Evolutionary conservation across 2,329 filamentous ascomycete species (phyloP), one percentile per base, ranked within the genome.

Genomic region (Colletotrichum orchidophilum): DNA sequence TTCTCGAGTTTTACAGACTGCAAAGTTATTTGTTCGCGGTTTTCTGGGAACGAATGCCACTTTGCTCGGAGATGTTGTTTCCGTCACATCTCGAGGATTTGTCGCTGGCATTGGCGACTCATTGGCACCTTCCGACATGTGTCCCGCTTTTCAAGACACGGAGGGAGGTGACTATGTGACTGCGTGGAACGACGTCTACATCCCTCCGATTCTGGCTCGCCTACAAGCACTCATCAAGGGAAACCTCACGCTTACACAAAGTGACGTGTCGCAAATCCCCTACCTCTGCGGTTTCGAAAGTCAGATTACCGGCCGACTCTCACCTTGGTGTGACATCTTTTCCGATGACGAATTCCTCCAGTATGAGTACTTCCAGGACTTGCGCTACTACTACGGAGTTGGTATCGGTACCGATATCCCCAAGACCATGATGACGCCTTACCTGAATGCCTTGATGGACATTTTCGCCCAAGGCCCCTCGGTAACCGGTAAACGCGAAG

Each of bases 231-330:
- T 88, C 39, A 84, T 92, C 35, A 75, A 79, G 0, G 90, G 90
- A 1, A 82, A 85, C 49, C 84, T 92, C 39, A 86, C 85, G 1
- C 83, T 92, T 39, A 85, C 83, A 0, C 80, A 85, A 35, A 80
- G 78, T 1, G 89, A 92, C 68, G 81, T 91, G 52, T 82, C 81
- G 8, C 85, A 87, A 54, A 90, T 93, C 60, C 90, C 90, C 0
- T 92, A 93, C 74, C 83, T 93, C n/a, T 94, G 91, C 74, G 91
- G 90, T 4, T 93, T 92, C 70, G 91, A 94, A 75, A 90, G 87
- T 3, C 91, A 93, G 75, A 92, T 93, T 73, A 89, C 84, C 0
- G 91, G 91, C 1, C 81, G 80, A 2, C 78, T 88, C 4, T 92
- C 89, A 5, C 88, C 90, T 0, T 93, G 88, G 82, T 93, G 91